Evolutionary conservation across 148 eudicot genomes (phyloP), one percentile per base, ranked within the genome.

Genomic region (Vaccinium myrtillus): DNA sequence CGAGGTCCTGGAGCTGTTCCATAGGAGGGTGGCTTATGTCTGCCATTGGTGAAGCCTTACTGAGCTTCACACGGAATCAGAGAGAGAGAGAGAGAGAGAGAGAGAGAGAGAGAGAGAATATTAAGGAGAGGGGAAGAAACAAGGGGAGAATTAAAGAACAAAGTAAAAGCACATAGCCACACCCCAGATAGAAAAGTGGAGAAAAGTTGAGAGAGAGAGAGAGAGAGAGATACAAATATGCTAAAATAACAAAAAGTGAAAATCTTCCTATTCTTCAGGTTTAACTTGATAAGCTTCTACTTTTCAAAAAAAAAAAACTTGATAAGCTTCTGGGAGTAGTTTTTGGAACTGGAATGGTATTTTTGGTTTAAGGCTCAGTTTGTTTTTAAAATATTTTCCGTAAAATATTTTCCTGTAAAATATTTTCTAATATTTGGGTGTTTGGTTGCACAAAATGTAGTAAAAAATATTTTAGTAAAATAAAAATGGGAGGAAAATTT

Each of bases 1-100:
- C 99, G 70, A 97, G 96, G 95, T 97, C 99, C 84, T 97, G 99
- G 3, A 95, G 99, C 92, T 97, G 99, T 69, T 97, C 99, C 99
- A 97, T 95, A 75, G 99, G 99, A 46, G 87, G 98, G 87, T 94
- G 96, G 51, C 79, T 89, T 73, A 96, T 96, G 84, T 97, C 98
- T 67, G 96, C 95, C 98, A 95, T 95, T 91, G 88, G 63, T 88
- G 87, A 79, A 86, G 61, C 36, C 87, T 85, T 85, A 67, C 18
- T 23, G 59, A 78, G 86, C 85, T 89, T 84, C 89, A 56, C 77
- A 6, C 19, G 82, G 76, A 85, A 61, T 49, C 43, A 77, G 43
- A 18, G 63, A 1, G 69, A 67, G 75, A 78, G 76, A 49, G 49
- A 85, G 78, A 71, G 75, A 80, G 81, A 85, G 78, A 71, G 75